Conservation (phyloP, 2,329 filamentous ascomycete species). For the Fusarium burgessii region DNA sequence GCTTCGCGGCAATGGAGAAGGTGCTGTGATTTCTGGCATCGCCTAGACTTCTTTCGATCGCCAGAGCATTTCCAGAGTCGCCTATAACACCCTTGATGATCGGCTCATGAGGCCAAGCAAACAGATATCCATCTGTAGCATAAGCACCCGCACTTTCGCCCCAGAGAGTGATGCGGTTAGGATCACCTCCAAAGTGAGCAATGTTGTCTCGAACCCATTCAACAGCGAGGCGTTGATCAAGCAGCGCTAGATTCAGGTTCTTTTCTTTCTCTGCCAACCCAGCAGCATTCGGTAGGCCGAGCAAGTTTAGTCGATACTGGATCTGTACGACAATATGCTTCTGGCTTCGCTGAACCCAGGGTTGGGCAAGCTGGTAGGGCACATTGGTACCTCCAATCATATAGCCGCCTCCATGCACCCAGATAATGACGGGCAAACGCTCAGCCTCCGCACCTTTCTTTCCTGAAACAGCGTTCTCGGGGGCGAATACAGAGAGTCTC, state of each 20-base stretch:
- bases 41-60: conserved; percentile 11
- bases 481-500: conserved; percentile 28
- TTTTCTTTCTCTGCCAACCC: neutral
- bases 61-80: conserved; percentile 33
- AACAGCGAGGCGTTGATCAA: conserved; percentile 37
- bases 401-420: conserved; percentile 28
- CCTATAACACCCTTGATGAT: conserved; percentile 35
- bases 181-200: conserved; percentile 35
- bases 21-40: conserved; percentile 19
- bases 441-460: neutral
- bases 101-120: conserved; percentile 28
- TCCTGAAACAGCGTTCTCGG: neutral
- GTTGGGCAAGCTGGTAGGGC: conserved; percentile 25
- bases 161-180: conserved; percentile 34
- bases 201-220: conserved; percentile 39
- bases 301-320: conserved; percentile 34
- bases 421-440: conserved; percentile 17
- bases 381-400: conserved; percentile 25
- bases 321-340: conserved; percentile 35
- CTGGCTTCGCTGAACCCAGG: conserved; percentile 36
- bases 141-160: conserved; percentile 37
- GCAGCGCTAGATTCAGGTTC: conserved; percentile 31
- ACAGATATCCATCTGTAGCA: conserved; percentile 29
- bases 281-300: conserved; percentile 27
- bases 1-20: conserved; percentile 17